Evolutionary conservation across 768 basidiomycete species (phyloP), one percentile per base, ranked within the genome.

Genomic region (Kwoniella mangroviensis): DNA sequence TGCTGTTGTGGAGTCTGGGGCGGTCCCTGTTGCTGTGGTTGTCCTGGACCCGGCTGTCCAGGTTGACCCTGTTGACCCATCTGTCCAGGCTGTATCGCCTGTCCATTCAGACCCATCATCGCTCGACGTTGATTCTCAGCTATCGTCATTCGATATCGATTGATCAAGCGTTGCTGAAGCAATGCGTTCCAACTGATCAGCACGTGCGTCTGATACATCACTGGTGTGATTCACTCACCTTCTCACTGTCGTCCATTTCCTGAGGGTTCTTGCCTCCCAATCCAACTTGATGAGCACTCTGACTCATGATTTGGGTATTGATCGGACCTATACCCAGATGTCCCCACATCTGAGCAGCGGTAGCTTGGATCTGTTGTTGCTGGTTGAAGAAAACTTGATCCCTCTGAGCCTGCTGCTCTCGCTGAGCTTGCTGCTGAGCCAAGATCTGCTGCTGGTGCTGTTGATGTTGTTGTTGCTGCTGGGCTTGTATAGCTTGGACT

Each of bases 311-410:
- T 9, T 62, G 52, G 10, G 75, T 66, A 59, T 77, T 77, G 41
- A 80, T 73, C 17, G 59, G 58, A 4, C 79, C 79, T 2, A 80
- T 55, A 19, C 79, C 79, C 1, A 80, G 59, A 24, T 54, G 41
- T 4, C 67, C 58, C 66, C 77, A 81, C 75, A 77, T 76, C 43
- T 75, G 70, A 49, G 75, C 70, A 42, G 77, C 73, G n/a, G 69
- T 53, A 1, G 68, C 56, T 45, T 78, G 73, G 57, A 72, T 72
- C 19, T 70, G 69, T 26, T 67, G 68, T 42, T 69, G 73, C 56
- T 70, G 73, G 4, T 60, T 51, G 17, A 69, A 64, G 45, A 69
- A 67, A n/a, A 67, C 63, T 56, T 73, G 72, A 34, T 69, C 72
- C 40, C 68, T 58, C 65, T 74, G 75, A 26, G 63, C 64, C 40